These are phyloP conservation scores for Diaporthe vexans DNA, from an alignment of 2,329 filamentous ascomycete species.

Conservation along the genomic window DNA sequence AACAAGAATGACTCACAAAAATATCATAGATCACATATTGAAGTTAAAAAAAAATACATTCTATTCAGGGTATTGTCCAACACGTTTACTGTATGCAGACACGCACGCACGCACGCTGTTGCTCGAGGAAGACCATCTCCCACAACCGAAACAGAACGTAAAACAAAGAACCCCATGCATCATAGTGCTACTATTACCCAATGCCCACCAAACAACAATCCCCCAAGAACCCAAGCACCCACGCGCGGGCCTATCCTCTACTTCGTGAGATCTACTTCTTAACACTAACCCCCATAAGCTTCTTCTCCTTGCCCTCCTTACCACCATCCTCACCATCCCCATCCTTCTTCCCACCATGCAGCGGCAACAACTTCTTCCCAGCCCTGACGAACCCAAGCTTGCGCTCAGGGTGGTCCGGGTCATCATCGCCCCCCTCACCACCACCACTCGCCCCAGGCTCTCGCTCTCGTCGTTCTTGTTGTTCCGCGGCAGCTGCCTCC, in stretches of 20 bases:
- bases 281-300: slow-evolving; percentile 27
- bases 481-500: neutral
- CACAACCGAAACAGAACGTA: neutral
- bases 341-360: neutral
- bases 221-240: no score
- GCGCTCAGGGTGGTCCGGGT: neutral
- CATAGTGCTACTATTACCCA: slow-evolving; percentile 6
- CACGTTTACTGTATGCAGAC: neutral
- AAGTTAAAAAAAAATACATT: neutral
- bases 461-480: neutral
- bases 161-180: neutral
- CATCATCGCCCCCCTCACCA: no score
- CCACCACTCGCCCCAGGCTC: no score
- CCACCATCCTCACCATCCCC: neutral
- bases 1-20: no score
- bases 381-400: slow-evolving; percentile 31
- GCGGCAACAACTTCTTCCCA: slow-evolving; percentile 37
- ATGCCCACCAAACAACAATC: neutral
- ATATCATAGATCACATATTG: no score
- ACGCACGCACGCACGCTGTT: slow-evolving; percentile 5
- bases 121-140: neutral
- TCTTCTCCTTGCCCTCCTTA: neutral
- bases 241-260: no score
- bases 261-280: slow-evolving; percentile 11
- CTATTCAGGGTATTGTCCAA: slow-evolving; percentile 33